phyloP scores from a whole-genome alignment of 176 grass and related monocot genomes.

The Pontederia crassipes region DNA sequence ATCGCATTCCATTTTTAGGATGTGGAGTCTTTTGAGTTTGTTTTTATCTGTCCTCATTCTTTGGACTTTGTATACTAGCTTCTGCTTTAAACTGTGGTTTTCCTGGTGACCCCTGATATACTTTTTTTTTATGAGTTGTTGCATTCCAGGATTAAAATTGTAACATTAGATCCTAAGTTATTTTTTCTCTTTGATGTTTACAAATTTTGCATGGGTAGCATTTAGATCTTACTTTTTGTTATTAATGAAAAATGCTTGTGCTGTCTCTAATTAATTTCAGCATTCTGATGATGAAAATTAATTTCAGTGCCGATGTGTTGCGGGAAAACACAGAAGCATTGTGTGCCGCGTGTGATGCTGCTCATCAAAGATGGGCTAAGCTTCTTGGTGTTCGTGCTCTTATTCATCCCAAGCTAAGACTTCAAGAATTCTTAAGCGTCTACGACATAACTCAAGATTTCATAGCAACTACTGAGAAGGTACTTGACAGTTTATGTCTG shows the following conservation, averaged over 20 bases:
- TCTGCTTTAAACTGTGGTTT: too few species aligned
- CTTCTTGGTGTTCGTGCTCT: slow-evolving; percentile 93
- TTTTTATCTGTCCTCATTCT: too few species aligned
- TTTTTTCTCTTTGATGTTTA: too few species aligned
- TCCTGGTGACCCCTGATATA: too few species aligned
- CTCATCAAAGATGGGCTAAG: slow-evolving; percentile 94
- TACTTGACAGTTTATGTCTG: slow-evolving; percentile 20
- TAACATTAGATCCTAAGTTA: too few species aligned
- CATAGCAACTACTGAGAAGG: slow-evolving; percentile 91
- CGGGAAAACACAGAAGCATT: slow-evolving; percentile 95
- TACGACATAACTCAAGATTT: slow-evolving; percentile 95
- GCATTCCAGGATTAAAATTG: too few species aligned
- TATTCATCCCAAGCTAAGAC: slow-evolving; percentile 88
- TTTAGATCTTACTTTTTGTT: not conserved
- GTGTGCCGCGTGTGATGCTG: slow-evolving; percentile 87
- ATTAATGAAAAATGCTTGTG: slow-evolving; percentile 7
- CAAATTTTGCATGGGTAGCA: too few species aligned
- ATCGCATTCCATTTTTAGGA: too few species aligned
- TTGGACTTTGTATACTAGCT: too few species aligned
- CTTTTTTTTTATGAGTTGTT: too few species aligned
- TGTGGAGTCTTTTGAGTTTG: too few species aligned
- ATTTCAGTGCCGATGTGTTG: slow-evolving; percentile 81
- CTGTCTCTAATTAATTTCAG: not conserved
- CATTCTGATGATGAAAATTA: slow-evolving; percentile 24
- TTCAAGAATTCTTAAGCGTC: slow-evolving; percentile 89